phyloP scores from a whole-genome alignment of 129 eudicot species.

The Arctium lappa region DNA sequence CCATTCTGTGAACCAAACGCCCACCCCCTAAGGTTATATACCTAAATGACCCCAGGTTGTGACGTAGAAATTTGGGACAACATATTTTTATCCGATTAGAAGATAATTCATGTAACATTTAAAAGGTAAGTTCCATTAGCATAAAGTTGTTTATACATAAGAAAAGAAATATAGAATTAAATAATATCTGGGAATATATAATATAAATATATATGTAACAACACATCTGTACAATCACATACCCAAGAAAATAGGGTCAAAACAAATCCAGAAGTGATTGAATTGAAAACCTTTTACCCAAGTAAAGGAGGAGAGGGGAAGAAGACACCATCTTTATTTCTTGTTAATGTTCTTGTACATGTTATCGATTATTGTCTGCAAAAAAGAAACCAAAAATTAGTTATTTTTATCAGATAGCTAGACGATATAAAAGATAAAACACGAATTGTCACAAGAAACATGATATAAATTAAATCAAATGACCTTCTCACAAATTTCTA shows the following conservation, averaged over 20 bases:
- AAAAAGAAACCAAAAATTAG: background rate
- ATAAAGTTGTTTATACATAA: background rate
- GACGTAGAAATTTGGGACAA: too few species aligned
- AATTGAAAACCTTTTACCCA: conserved; percentile 5
- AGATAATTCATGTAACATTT: background rate
- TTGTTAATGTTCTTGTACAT: conserved; percentile 39
- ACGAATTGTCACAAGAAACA: background rate
- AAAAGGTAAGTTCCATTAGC: background rate
- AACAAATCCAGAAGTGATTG: conserved; percentile 12
- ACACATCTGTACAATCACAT: conserved; percentile 24
- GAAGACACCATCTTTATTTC: conserved; percentile 4
- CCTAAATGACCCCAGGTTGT: too few species aligned
- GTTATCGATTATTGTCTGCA: conserved; percentile 28
- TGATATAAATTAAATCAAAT: too few species aligned
- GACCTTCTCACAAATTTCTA: too few species aligned
- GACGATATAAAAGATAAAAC: background rate
- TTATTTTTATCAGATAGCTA: background rate
- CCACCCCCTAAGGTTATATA: too few species aligned
- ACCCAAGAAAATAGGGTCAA: background rate
- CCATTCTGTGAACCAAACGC: too few species aligned
- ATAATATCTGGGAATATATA: background rate
- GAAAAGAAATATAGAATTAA: background rate
- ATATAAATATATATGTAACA: background rate
- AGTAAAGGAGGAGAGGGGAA: background rate
- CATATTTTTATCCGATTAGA: too few species aligned